Conservation (phyloP, 805 yeast species). For the Ogataea philodendri region DNA sequence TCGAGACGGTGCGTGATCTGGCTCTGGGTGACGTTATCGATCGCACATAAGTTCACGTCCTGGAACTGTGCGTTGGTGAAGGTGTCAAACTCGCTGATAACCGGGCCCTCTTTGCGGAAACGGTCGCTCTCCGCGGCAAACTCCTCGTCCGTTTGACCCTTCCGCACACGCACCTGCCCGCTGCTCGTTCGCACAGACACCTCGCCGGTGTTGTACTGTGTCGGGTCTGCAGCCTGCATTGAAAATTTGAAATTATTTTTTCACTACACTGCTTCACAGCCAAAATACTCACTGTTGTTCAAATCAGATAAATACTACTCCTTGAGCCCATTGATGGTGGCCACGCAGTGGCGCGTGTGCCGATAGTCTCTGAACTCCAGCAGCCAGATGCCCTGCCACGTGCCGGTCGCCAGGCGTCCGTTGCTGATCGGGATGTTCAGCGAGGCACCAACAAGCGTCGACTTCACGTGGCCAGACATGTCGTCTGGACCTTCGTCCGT, state of each 20-base stretch:
- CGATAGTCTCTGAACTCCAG: slow-evolving; percentile 66
- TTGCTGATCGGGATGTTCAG: slow-evolving; percentile 66
- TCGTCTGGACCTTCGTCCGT: slow-evolving; percentile 81
- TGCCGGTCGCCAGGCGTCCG: slow-evolving; percentile 68
- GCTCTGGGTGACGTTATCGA: slow-evolving; percentile 54
- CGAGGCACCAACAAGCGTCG: slow-evolving; percentile 59
- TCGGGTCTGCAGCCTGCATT: slow-evolving; percentile 11
- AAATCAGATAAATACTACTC: slow-evolving; percentile 11
- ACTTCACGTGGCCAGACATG: slow-evolving; percentile 79
- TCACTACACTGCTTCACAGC: too few species aligned
- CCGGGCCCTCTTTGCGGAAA: slow-evolving; percentile 58
- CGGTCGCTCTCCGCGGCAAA: slow-evolving; percentile 49
- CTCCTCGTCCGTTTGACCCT: slow-evolving; percentile 69
- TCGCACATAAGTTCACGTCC: slow-evolving; percentile 24
- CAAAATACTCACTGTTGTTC: slow-evolving; percentile 1
- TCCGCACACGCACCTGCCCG: slow-evolving; percentile 52
- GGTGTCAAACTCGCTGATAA: slow-evolving; percentile 46
- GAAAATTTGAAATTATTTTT: background rate
- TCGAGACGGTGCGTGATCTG: slow-evolving; percentile 60
- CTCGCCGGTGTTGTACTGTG: slow-evolving; percentile 37
- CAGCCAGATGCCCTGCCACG: slow-evolving; percentile 84
- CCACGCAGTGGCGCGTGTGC: slow-evolving; percentile 66
- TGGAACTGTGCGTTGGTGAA: slow-evolving; percentile 22
- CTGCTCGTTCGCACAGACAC: slow-evolving; percentile 45
- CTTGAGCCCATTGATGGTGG: slow-evolving; percentile 66